Evolutionary conservation across 2,329 filamentous ascomycete genomes (phyloP), one percentile per base, ranked within the genome.

Genomic region (Claviceps digitariae): DNA sequence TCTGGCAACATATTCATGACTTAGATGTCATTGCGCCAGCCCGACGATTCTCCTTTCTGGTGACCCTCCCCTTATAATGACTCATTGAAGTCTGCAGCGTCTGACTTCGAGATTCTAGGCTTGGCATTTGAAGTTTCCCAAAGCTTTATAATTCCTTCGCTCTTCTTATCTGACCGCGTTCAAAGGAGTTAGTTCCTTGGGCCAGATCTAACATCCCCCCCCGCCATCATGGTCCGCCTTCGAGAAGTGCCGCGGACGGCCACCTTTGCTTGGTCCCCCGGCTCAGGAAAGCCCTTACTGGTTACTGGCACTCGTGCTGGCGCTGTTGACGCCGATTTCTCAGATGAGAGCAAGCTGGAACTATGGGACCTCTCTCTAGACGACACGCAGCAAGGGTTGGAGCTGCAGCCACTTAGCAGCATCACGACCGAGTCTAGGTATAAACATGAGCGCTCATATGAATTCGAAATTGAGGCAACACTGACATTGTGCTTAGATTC

Each of bases 171-270:
- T 21, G 50, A 45, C 56, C 52, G 57, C 52, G 57, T 59, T 53
- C 36, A 9, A 47, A 49, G 61, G 57, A 48, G 45, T 60, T 40
- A 45, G 40, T 60, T 58, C 57, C 58, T 61, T 56, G 54, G 55
- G 54, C 41, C 50, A 23, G 3, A 34, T n/a, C 43, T 40, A 31
- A 44, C n/a, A 29, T 8, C 27, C 27, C 27, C 34, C 46, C 64
- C 63, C 63, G 61, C 62, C 66, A 72, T 61, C 70, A 98, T 98
- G 93, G 91, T 96, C 72, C 87, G 90, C 74, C 78, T 97, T 71
- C 83, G 91, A 77, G 90, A 97, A 76, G 94, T 98, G 66, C 87
- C 90, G 69, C 83, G 93, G 72, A 98, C 93, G 64, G 93, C 91
- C 70, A 87, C 91, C 64, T 98, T 98, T 70, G 89, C 93, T 66